Base-by-base conservation (phyloP, 2,329 filamentous ascomycete genomes). In the Fusarium torulosum region DNA sequence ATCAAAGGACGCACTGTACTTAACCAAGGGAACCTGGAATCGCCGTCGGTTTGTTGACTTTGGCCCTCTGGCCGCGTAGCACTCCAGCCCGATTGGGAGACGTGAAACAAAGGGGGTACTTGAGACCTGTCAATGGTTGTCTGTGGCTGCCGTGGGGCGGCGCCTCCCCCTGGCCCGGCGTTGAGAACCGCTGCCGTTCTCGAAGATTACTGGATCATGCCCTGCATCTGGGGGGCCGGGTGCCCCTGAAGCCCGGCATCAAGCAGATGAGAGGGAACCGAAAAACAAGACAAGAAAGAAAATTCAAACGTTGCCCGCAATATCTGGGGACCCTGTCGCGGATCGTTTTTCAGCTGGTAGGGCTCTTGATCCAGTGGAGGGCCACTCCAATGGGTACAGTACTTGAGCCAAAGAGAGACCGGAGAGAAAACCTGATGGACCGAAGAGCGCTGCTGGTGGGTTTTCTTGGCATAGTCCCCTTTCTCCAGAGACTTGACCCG, bases 311-410 rank as follows among this genome's bases (percentile, higher is more conserved):
- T 46, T 53, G 45, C n/a, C 52, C 37, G 21, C 46, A 50, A 35
- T 60, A 33, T 53, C 56, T 61, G 46, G 60, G 55, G 69, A 65
- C 59, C 67, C 55, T 70, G 67, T 55, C 56, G 70, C 63, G 70
- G 67, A 72, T 72, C 67, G 45, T 61, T 59, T 49, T 71, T 72
- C 66, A 72, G 70, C 67, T 72, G 70, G 40, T 56, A 63, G 67
- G 67, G 66, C 66, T 66, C 40, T 49, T 49, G 40, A 44, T 56
- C 41, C 33, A 59, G 61, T 23, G 37, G 25, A 33, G 41, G 35
- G 31, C n/a, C 42, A 53, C 31, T 31, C 23, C n/a, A 54, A 54
- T 50, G 25, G 31, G 42, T 17, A 49, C n/a, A 23, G 42, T 17
- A 49, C n/a, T 38, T 27, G 42, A 23, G 47, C 23, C 31, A 13